Evolutionary conservation across 495 filamentous ascomycete genomes (phyloP), one percentile per base, ranked within the genome.

Genomic region (Neurospora sp.): DNA sequence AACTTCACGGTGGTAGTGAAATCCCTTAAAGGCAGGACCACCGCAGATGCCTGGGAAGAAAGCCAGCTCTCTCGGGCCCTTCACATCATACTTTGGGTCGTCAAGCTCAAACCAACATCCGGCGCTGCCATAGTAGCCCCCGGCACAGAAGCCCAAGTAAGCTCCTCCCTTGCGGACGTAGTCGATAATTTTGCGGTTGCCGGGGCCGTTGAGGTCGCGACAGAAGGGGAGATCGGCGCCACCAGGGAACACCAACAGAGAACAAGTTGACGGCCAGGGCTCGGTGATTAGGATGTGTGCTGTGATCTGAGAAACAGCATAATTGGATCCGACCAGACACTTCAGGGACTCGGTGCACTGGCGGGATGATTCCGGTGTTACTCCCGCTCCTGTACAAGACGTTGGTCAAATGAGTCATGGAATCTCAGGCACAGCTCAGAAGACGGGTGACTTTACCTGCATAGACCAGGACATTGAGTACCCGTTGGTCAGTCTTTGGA

Each of bases 171-270:
- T 83, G 70, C 91, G 90, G 65, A 99, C 93, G 79, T 91, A 99
- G 73, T 94, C 90, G 20, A 84, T 83, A 79, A 99, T 98, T 70
- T 85, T 86, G 44, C 91, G 86, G 79, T 98, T 99, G 16, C 96
- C 96, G 72, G 89, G 83, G 40, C 96, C 96, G 80, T 98, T 96
- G 53, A 99, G 86, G 12, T 87, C 90, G 5, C 92, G 89, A 77
- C 94, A 97, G 82, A 98, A 99, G 40, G 91, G 93, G 53, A 97
- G 85, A 77, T 99, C 96, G 20, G 93, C 96, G n/a, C 96, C 96
- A 17, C 96, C 96, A 10, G 96, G 96, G 70, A 99, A 88, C 6
- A 99, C 94, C 14, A 99, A 87, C 16, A 97, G 86, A 3, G 94
- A 93, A 76, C 96, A 99, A 0, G 94, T 89, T 14, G 91, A 84